Percentiles rank a stretch among this genome's conserved stretches.
phyloP scores from a whole-genome alignment of 2,329 filamentous ascomycete species.

The Penicillium sp. region DNA sequence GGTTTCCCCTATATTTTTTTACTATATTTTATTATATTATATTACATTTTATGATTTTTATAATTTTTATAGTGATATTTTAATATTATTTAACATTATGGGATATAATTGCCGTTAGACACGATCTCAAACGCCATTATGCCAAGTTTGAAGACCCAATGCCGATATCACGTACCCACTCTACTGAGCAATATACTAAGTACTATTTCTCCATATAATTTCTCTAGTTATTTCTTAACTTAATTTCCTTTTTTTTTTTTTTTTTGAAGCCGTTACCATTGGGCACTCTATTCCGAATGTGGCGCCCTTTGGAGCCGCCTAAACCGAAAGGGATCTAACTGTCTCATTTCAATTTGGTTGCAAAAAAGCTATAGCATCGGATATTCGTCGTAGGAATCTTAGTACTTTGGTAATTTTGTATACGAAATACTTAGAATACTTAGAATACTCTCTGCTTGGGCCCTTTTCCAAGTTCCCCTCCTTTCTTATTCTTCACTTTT shows the following conservation, averaged over 20 bases:
- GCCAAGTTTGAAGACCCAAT: not conserved
- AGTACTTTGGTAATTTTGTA: slow-evolving; percentile 5
- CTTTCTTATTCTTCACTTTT: slow-evolving; percentile 26
- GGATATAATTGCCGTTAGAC: no score
- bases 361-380: not conserved
- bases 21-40: no score
- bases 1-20: not conserved
- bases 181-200: not conserved
- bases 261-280: not conserved
- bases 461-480: slow-evolving; percentile 13
- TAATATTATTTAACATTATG: no score
- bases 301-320: slow-evolving; percentile 4
- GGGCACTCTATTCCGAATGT: not conserved
- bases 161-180: slow-evolving; percentile 3
- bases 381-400: not conserved
- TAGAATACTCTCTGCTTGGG: slow-evolving; percentile 6
- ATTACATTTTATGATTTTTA: no score
- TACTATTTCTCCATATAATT: not conserved
- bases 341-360: slow-evolving; percentile 12
- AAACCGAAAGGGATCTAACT: not conserved
- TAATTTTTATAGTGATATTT: no score
- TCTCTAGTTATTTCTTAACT: not conserved
- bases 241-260: not conserved
- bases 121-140: no score
- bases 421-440: slow-evolving; percentile 13